These are phyloP conservation scores for Penicillium decumbens DNA, from an alignment of 2,329 filamentous ascomycete genomes.

Conservation along the genomic window DNA sequence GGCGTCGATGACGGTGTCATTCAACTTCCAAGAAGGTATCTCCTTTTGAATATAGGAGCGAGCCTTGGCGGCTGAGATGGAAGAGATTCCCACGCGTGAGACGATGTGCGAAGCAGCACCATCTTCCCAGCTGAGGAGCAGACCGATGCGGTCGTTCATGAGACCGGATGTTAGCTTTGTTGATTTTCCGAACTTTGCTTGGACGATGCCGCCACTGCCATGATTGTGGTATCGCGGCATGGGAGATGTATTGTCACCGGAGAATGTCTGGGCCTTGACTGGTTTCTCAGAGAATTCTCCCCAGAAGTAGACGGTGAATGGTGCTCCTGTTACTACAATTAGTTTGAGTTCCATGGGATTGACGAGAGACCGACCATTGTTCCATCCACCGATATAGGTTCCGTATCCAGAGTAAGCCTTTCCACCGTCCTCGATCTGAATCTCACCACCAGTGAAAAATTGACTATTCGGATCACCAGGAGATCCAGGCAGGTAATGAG, in stretches of 20 bases:
- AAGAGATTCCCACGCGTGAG: slow-evolving; percentile 62
- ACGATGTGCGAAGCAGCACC: slow-evolving; percentile 49
- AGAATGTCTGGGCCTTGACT: slow-evolving; percentile 37
- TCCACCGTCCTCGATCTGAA: slow-evolving; percentile 38
- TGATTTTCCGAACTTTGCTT: slow-evolving; percentile 48
- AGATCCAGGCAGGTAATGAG: slow-evolving; percentile 47
- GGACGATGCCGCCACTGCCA: slow-evolving; percentile 56
- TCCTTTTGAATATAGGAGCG: slow-evolving; percentile 62
- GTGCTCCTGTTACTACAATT: slow-evolving; percentile 32
- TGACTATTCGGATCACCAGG: slow-evolving; percentile 38
- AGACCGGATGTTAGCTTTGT: slow-evolving; percentile 52
- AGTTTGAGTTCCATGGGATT: not conserved
- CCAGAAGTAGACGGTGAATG: slow-evolving; percentile 45
- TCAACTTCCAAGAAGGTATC: slow-evolving; percentile 61
- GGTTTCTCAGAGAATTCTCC: slow-evolving; percentile 41
- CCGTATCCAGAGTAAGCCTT: slow-evolving; percentile 46
- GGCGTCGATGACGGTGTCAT: slow-evolving; percentile 49
- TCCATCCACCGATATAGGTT: slow-evolving; percentile 47
- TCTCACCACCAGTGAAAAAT: slow-evolving; percentile 41
- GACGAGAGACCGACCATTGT: slow-evolving; percentile 29
- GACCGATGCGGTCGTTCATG: slow-evolving; percentile 53
- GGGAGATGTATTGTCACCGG: slow-evolving; percentile 32
- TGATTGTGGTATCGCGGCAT: slow-evolving; percentile 47
- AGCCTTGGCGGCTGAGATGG: slow-evolving; percentile 60
- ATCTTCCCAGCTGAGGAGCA: slow-evolving; percentile 56